Evolutionary conservation across 176 grass and related monocot species (phyloP), one percentile per base, ranked within the genome.

Genomic region (Puya raimondii): DNA sequence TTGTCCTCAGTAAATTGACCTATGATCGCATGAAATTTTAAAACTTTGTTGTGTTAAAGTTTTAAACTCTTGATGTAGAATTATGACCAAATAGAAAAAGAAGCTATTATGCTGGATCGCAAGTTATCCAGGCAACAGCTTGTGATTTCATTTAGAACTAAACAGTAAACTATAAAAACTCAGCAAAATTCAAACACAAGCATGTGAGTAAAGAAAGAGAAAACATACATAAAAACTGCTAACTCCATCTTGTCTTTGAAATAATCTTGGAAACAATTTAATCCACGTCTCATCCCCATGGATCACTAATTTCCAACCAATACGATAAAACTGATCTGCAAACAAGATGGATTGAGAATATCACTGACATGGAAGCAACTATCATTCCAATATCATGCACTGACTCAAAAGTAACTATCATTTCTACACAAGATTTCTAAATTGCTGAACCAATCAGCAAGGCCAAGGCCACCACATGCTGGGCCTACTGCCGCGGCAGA

Each of bases 211-310:
- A 54, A 65, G 29, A 70, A 16, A 26, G 9, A 51, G 13, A 48
- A 4, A 64, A 67, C 89, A 92, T 79, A 97, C 93, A 88, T 87
- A 97, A 73, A 97, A 97, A 78, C 89, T 97, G 86, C 82, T 86
- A 20, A 97, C 89, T 85, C 89, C 86, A 84, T 97, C 93, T 90
- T 90, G 84, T 81, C 89, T 92, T 70, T 51, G 54, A 81, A 92
- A 97, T 66, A 97, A 82, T 56, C 59, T 85, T 64, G 93, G 93
- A 59, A 97, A 97, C 74, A 97, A 78, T 87, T 97, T 92, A 65
- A 92, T 97, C 93, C 93, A 97, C 74, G 93, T 97, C 20, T 97
- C 86, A 78, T 97, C 93, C 79, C 93, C 93, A 74, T 87, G 71
- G 84, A 97, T 97, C 33, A 97, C 86, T 81, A 97, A 77, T 25